Conservation (phyloP, 257 asterid species). For the Forsythia viridissima region DNA sequence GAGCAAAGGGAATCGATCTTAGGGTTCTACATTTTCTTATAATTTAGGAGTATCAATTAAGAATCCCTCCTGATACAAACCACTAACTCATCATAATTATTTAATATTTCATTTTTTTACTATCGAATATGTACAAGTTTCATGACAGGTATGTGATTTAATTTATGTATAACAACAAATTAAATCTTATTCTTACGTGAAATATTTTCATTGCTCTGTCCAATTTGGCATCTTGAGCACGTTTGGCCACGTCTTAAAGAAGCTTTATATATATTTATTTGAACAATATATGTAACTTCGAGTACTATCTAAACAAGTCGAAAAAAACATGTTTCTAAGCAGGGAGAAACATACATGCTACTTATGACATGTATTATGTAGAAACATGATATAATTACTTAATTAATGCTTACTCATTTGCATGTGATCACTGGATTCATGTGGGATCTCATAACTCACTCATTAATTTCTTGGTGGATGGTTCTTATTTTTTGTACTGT, state of each 20-base stretch:
- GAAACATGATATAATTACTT: not conserved
- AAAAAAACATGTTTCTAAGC: not conserved
- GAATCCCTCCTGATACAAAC: conserved; percentile 71
- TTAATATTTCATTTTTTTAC: not conserved
- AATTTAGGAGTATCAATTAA: conserved; percentile 54
- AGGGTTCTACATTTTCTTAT: conserved; percentile 39
- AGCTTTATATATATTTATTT: too few relatives aligned
- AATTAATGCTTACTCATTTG: conserved; percentile 31
- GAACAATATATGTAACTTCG: not conserved
- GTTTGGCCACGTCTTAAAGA: not conserved
- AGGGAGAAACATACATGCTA: not conserved
- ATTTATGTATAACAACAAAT: too few relatives aligned
- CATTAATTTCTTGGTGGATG: conserved; percentile 40
- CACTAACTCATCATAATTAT: conserved; percentile 32
- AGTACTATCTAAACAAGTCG: not conserved
- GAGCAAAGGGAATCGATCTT: conserved; percentile 64
- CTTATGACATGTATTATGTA: not conserved
- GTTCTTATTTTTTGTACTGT: conserved; percentile 3
- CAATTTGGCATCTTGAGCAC: not conserved
- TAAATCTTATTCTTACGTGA: too few relatives aligned
- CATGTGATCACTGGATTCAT: conserved; percentile 51
- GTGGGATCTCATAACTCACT: conserved; percentile 46
- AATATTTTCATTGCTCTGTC: not conserved
- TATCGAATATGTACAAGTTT: not conserved
- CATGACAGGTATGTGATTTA: too few relatives aligned